Percentiles rank a stretch among this genome's conserved stretches.
Evolutionary conservation across 2,329 filamentous ascomycete species (phyloP).

Genomic region (Monilinia fructicola): DNA sequence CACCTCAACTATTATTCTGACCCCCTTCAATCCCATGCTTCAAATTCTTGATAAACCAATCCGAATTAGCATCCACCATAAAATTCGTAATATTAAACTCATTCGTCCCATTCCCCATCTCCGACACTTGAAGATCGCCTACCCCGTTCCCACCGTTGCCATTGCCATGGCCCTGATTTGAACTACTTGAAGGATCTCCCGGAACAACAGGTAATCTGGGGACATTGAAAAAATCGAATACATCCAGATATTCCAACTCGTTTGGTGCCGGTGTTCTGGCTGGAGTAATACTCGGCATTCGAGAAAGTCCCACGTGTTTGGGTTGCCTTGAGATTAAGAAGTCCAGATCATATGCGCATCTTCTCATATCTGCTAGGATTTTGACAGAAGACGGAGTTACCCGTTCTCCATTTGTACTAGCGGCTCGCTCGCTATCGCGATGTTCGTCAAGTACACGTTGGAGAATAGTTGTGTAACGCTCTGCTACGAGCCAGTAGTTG

Average conservation of each 20-base stretch:
- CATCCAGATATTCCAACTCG: constrained; percentile 85
- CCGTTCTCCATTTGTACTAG: constrained; percentile 62
- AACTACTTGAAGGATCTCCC: constrained; percentile 28
- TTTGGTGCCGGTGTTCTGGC: constrained; percentile 72
- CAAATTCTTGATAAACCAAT: constrained; percentile 67
- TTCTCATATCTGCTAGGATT: constrained; percentile 87
- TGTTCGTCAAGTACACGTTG: constrained; percentile 85
- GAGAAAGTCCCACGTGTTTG: constrained; percentile 42
- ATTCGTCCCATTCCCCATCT: constrained; percentile 42
- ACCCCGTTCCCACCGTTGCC: constrained; percentile 28
- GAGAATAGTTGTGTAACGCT: constrained; percentile 75
- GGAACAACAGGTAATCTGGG: constrained; percentile 62
- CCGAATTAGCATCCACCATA: constrained; percentile 70
- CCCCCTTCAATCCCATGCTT: constrained; percentile 12
- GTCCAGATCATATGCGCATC: constrained; percentile 87
- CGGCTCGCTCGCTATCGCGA: constrained; percentile 67
- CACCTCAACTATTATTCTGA: constrained; percentile 19
- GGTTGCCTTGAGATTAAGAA: constrained; percentile 79
- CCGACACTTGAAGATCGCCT: constrained; percentile 39
- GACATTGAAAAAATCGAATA: constrained; percentile 94
- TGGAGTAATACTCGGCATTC: constrained; percentile 56
- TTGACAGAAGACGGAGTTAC: constrained; percentile 79
- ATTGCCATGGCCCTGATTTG: constrained; percentile 23
- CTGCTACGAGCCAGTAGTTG: constrained; percentile 80
- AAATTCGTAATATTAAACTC: constrained; percentile 79